Percentiles rank a stretch among this genome's conserved stretches.
Conservation (phyloP, 2,329 filamentous ascomycete genomes). For the Clonostachys sp. region DNA sequence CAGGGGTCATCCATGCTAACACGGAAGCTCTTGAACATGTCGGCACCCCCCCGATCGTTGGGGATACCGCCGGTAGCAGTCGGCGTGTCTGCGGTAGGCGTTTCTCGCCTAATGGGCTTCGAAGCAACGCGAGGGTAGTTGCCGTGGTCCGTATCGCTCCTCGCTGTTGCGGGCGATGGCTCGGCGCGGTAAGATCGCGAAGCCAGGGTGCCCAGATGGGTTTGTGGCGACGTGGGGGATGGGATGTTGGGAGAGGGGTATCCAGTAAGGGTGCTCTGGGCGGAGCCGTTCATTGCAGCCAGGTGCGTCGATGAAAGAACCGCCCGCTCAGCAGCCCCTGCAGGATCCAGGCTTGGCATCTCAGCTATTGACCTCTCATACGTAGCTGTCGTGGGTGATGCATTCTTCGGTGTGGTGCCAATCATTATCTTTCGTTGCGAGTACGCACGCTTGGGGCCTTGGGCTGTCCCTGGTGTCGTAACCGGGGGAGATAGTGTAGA, state of each 20-base stretch:
- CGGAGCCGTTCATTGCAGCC: conserved; percentile 62
- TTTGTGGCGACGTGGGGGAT: conserved; percentile 65
- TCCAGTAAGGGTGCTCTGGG: conserved; percentile 47
- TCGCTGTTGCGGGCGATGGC: conserved; percentile 31
- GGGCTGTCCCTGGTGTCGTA: conserved; percentile 47
- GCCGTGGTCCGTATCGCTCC: conserved; percentile 10
- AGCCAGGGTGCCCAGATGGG: conserved; percentile 47
- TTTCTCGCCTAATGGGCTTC: conserved; percentile 55
- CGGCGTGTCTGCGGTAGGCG: conserved; percentile 58
- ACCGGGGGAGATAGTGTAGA: conserved; percentile 45
- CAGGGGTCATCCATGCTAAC: conserved; percentile 98
- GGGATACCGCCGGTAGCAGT: conserved; percentile 42
- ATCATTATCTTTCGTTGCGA: conserved; percentile 73
- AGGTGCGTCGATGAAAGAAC: conserved; percentile 66
- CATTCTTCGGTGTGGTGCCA: conserved; percentile 68
- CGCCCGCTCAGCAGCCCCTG: conserved; percentile 63
- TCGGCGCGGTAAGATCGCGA: conserved; percentile 58
- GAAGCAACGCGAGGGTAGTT: conserved; percentile 11
- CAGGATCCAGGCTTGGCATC: conserved; percentile 59
- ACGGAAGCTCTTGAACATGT: conserved; percentile 98
- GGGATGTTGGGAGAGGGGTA: conserved; percentile 64
- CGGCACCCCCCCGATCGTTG: conserved; percentile 42
- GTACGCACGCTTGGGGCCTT: conserved; percentile 65
- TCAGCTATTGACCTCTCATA: conserved; percentile 63
- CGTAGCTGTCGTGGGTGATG: conserved; percentile 68